Evolutionary conservation across 1,284 basidiomycete species (phyloP).

Genomic region (Papiliotrema flavescens): DNA sequence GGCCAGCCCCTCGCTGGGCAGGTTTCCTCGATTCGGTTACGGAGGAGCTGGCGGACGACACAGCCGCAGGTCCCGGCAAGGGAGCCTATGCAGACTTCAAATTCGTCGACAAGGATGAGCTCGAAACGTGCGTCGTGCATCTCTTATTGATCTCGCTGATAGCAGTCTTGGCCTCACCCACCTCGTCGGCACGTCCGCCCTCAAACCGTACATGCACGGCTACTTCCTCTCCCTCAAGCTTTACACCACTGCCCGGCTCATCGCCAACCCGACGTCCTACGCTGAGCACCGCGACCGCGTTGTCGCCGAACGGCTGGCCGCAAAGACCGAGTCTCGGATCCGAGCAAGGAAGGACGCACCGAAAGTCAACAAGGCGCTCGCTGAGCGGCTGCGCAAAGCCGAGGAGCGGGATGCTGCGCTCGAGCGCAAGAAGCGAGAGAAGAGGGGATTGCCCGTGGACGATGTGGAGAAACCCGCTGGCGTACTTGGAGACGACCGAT

Average conservation of each 20-base stretch:
- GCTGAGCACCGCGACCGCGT: slow-evolving; percentile 86
- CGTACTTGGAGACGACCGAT: slow-evolving; percentile 81
- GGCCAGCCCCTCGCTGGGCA: slow-evolving; percentile 94
- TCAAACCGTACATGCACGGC: slow-evolving; percentile 99
- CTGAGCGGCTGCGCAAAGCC: slow-evolving; percentile 74
- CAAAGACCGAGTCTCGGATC: slow-evolving; percentile 88
- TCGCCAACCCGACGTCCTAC: slow-evolving; percentile 94
- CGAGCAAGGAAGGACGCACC: slow-evolving; percentile 69
- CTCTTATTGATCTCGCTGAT: background rate
- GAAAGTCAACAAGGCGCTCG: slow-evolving; percentile 84
- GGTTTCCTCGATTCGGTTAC: slow-evolving; percentile 97
- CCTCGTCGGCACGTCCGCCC: slow-evolving; percentile 85
- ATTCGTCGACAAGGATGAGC: slow-evolving; percentile 85
- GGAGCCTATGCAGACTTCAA: slow-evolving; percentile 91
- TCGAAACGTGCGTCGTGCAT: slow-evolving; percentile 64
- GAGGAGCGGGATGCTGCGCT: slow-evolving; percentile 65
- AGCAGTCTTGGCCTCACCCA: slow-evolving; percentile 75
- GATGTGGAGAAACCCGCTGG: slow-evolving; percentile 51
- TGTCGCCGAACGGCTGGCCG: slow-evolving; percentile 84
- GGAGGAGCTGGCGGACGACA: slow-evolving; percentile 91
- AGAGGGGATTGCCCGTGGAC: slow-evolving; percentile 52
- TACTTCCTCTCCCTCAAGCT: slow-evolving; percentile 95
- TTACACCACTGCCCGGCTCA: slow-evolving; percentile 91
- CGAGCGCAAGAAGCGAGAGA: slow-evolving; percentile 59
- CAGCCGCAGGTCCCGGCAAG: slow-evolving; percentile 48